Conservation (phyloP, 1,284 basidiomycete species). For the Cerioporus squamosus region DNA sequence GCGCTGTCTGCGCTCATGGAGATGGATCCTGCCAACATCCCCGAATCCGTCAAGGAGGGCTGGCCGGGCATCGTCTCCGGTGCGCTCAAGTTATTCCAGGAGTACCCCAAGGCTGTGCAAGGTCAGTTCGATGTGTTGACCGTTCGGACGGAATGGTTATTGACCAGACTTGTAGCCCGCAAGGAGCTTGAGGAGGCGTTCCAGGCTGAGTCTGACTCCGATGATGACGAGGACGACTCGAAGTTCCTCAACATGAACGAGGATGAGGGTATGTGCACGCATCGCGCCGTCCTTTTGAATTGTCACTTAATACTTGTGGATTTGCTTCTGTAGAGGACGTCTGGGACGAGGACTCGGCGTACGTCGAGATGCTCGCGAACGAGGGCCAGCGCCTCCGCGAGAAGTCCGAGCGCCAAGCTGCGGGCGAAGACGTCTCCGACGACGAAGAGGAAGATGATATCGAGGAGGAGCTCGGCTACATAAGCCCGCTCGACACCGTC, state of each 20-base stretch:
- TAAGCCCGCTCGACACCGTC: conserved; percentile 76
- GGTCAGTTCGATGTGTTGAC: conserved; percentile 42
- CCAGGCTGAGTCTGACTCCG: conserved; percentile 62
- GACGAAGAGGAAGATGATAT: conserved; percentile 61
- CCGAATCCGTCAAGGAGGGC: conserved; percentile 62
- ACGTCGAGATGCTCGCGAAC: conserved; percentile 79
- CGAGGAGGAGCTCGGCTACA: conserved; percentile 80
- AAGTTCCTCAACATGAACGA: conserved; percentile 69
- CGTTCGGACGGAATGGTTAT: neutral
- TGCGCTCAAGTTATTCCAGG: conserved; percentile 73
- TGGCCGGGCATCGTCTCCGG: conserved; percentile 78
- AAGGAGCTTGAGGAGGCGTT: conserved; percentile 65
- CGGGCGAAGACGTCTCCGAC: conserved; percentile 48
- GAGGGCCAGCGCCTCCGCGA: conserved; percentile 78
- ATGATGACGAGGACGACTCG: conserved; percentile 61
- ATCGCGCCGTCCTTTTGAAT: too few relatives aligned
- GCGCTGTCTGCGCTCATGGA: conserved; percentile 79
- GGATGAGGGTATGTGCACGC: conserved; percentile 60
- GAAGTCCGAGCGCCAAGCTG: conserved; percentile 51
- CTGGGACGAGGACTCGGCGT: conserved; percentile 85
- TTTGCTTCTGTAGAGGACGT: conserved; percentile 68
- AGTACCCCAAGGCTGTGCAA: conserved; percentile 73
- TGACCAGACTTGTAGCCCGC: conserved; percentile 48
- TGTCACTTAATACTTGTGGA: neutral
- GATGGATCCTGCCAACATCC: conserved; percentile 60